Conservation (phyloP, 1,284 basidiomycete genomes). For the Uromyces viciae-fabae region DNA sequence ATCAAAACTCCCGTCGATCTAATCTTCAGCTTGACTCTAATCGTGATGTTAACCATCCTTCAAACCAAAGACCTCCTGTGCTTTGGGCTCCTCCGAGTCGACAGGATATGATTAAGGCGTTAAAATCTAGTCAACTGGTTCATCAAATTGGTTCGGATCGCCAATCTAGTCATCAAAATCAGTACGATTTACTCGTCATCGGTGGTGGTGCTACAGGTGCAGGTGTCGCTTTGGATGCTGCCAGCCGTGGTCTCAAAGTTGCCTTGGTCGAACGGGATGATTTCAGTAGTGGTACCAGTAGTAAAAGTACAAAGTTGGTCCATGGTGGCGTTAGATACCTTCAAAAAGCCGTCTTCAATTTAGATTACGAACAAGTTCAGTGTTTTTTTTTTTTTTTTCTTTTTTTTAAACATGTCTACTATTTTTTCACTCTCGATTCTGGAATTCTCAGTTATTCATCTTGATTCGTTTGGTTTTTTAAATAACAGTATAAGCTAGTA, state of each 20-base stretch:
- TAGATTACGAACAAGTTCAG: conserved; percentile 69
- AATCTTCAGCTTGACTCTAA: conserved; percentile 32
- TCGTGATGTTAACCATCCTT: conserved; percentile 25
- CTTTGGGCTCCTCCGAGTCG: conserved; percentile 71
- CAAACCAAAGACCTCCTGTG: conserved; percentile 53
- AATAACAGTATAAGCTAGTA: conserved; percentile 81
- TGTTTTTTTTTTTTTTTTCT: neutral
- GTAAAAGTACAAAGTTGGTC: conserved; percentile 94
- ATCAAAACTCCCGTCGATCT: neutral
- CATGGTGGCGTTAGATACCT: conserved; percentile 97
- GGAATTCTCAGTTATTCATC: conserved; percentile 52
- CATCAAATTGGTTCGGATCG: conserved; percentile 5
- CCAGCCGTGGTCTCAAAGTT: conserved; percentile 82
- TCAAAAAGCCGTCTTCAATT: conserved; percentile 90
- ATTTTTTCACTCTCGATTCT: neutral
- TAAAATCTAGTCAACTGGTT: conserved; percentile 55
- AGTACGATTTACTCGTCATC: conserved; percentile 71
- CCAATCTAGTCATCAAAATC: neutral
- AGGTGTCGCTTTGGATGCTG: conserved; percentile 89
- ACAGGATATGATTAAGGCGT: conserved; percentile 63
- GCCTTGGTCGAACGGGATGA: conserved; percentile 91
- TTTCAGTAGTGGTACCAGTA: conserved; percentile 86
- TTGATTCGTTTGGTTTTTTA: neutral
- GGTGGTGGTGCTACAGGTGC: conserved; percentile 89
- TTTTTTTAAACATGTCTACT: neutral